These are phyloP conservation scores for Paradendryphiella salina DNA, from an alignment of 2,329 filamentous ascomycete genomes.

Conservation along the genomic window DNA sequence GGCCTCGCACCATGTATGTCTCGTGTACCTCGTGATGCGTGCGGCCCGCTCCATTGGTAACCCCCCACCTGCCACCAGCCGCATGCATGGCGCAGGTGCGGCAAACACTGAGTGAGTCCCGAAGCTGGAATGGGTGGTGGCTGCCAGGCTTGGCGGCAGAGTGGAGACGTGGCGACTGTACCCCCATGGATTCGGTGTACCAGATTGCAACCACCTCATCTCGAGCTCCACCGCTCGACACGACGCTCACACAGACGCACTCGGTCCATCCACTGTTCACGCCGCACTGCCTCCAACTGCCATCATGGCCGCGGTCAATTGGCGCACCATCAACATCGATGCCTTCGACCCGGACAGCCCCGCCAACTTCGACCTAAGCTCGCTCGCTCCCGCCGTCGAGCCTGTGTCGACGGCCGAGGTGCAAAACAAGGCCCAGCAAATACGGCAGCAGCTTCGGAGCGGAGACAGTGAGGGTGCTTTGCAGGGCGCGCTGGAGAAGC, in stretches of 20 bases:
- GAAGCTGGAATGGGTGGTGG: constrained; percentile 16
- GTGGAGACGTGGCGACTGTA: constrained; percentile 34
- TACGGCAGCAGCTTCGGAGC: constrained; percentile 82
- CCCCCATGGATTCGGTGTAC: constrained; percentile 32
- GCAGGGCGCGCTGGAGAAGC: constrained; percentile 79
- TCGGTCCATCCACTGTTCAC: too few species aligned
- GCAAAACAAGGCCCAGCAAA: constrained; percentile 75
- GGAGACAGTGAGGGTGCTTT: constrained; percentile 88
- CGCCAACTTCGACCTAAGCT: constrained; percentile 85
- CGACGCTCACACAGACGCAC: too few species aligned
- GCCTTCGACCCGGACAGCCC: constrained; percentile 86
- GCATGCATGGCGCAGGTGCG: constrained; percentile 22
- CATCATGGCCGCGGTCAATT: constrained; percentile 59
- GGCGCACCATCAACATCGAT: constrained; percentile 93
- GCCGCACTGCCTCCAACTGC: constrained; percentile 3
- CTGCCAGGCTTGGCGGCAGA: constrained; percentile 32
- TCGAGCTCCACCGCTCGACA: constrained; percentile 23
- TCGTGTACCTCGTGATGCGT: constrained; percentile 12
- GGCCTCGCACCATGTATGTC: constrained; percentile 5
- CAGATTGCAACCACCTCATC: constrained; percentile 25
- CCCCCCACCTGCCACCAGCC: neutral
- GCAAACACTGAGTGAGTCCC: neutral
- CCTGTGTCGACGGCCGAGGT: constrained; percentile 78
- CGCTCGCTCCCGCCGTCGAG: constrained; percentile 75
- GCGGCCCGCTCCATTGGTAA: constrained; percentile 13